Conservation (phyloP, 1,284 basidiomycete species). For the Pseudozyma sp. region DNA sequence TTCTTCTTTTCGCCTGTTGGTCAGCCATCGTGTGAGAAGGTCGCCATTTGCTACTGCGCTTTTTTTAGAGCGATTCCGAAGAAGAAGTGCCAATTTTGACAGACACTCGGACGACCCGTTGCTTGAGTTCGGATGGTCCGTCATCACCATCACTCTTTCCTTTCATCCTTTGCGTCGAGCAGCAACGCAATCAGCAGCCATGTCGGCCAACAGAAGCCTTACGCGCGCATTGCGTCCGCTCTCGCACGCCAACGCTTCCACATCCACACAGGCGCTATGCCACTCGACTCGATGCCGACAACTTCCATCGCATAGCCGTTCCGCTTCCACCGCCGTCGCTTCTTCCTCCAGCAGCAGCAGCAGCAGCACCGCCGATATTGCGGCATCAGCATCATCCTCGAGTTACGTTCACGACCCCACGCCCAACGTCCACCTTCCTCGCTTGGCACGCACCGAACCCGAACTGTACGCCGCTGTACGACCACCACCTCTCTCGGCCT, state of each 20-base stretch:
- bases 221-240: constrained; percentile 12
- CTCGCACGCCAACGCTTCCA: constrained; percentile 22
- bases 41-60: constrained; percentile 1
- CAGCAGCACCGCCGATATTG: background rate
- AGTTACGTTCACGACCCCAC: constrained; percentile 37
- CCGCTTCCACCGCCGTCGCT: constrained; percentile 26
- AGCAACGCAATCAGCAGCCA: constrained; percentile 1
- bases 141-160: constrained; percentile 3
- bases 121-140: constrained; percentile 21
- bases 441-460: constrained; percentile 59
- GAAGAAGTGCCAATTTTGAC: background rate
- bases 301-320: constrained; percentile 11
- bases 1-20: constrained; percentile 1
- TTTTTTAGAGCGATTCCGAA: constrained; percentile 8
- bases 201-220: constrained; percentile 30
- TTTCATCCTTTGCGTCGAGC: too few species aligned
- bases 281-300: constrained; percentile 9
- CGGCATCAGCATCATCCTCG: constrained; percentile 3
- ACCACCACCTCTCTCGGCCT: constrained; percentile 52
- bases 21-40: background rate
- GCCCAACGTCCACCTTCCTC: constrained; percentile 56
- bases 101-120: constrained; percentile 22
- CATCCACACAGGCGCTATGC: constrained; percentile 24
- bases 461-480: constrained; percentile 60
- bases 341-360: constrained; percentile 8